Conservation (phyloP, 306 rosid species). For the Dryas octopetala region DNA sequence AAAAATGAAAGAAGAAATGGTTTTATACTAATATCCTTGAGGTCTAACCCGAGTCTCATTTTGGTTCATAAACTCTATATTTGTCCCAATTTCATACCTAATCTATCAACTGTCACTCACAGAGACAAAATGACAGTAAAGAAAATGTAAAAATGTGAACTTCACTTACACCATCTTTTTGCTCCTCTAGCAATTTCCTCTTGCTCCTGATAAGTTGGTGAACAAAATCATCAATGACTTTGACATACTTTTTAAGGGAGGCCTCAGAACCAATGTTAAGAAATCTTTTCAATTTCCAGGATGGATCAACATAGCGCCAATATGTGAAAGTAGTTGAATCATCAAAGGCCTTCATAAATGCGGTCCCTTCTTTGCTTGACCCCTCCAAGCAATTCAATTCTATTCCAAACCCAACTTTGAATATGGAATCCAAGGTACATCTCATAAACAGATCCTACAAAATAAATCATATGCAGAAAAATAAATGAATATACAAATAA, state of each 20-base stretch:
- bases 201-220: conserved; percentile 44
- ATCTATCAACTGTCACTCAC: too few species aligned
- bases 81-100: too few species aligned
- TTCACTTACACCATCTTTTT: conserved; percentile 47
- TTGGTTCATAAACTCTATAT: too few species aligned
- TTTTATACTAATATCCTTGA: too few species aligned
- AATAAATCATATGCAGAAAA: background rate
- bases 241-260: conserved; percentile 45
- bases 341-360: conserved; percentile 73
- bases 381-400: conserved; percentile 74
- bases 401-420: conserved; percentile 89
- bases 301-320: conserved; percentile 73
- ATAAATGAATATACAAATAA: background rate
- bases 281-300: conserved; percentile 63
- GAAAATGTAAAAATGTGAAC: background rate
- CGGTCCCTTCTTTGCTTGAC: conserved; percentile 51
- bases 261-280: conserved; percentile 70
- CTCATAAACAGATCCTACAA: conserved; percentile 63
- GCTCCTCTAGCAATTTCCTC: conserved; percentile 34
- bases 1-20: too few species aligned
- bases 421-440: conserved; percentile 69
- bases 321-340: conserved; percentile 56
- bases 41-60: too few species aligned
- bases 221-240: conserved; percentile 49
- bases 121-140: too few species aligned